Evolutionary conservation across 1,139 yeast genomes (phyloP), one percentile per base, ranked within the genome.

Genomic region (Scheffersomyces titani): DNA sequence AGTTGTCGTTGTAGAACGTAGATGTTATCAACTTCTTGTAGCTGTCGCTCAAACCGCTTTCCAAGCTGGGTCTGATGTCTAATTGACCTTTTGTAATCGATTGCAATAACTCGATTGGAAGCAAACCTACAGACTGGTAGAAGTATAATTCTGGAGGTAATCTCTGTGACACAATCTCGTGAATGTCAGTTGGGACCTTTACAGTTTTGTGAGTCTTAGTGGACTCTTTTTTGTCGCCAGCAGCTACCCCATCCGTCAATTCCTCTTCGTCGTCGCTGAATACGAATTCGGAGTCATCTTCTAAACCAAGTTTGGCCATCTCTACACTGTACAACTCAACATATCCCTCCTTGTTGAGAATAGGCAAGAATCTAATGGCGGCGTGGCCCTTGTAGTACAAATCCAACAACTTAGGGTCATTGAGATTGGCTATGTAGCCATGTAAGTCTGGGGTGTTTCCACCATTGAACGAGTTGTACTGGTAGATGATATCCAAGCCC

Each of bases 141-240:
- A 89, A 92, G 68, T 86, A 88, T 51, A 90, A 79, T 72, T 93
- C 98, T 52, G 92, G 90, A 1, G 98, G 97, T 55, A 94, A 78
- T 66, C 96, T 83, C 70, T 90, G 93, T 4, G 97, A 92, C 54
- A 94, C 82, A 54, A 93, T 83, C 53, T 89, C 94, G 67, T 91
- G 96, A 21, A 91, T 78, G 70, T 92, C 96, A 60, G 84, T 84
- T 5, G 98, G 98, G 36, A 87, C 79, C 60, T 75, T 80, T 46
- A 73, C 68, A 2, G 51, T 51, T n/a, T 48, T 45, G 22, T 22
- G 49, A 21, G 51, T 19, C 7, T 36, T 50, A 30, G 57, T 40
- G 9, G 53, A 57, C 7, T 55, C 51, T 6, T 47, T 13, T 18
- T 47, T 49, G 7, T 55, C 62, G 6, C 48, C 55, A 3, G 53